Base-by-base conservation (phyloP, 2,329 filamentous ascomycete species). In the Exophiala mesophila region DNA sequence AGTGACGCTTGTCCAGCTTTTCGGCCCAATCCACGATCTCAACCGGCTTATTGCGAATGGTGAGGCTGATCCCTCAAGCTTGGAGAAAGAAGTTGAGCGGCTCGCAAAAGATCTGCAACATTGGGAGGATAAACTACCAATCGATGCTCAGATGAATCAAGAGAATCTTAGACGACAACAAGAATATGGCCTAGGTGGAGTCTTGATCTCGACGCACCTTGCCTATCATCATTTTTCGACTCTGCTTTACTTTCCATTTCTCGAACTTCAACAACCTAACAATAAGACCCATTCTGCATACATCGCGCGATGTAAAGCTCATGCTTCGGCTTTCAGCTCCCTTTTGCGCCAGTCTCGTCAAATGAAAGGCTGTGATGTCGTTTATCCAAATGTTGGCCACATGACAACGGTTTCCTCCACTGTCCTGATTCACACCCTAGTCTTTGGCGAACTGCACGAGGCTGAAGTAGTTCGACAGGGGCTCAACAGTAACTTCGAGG, bases 211-310 rank as follows among this genome's bases (percentile, higher is more conserved):
- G 10, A 48, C 67, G n/a, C 64, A 67, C 38, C 41, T 67, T 1
- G 62, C 58, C 1, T 65, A 57, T 39, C 58, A 66, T 33, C 61
- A 68, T 43, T 68, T 66, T 42, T 50, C 59, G 1, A 63, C 59
- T 0, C 44, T 66, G n/a, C 56, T 68, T 8, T 66, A 60, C 37
- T 68, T 64, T 41, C 61, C 57, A 10, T 66, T 59, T 36, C 57
- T 67, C 2, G 63, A 66, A 21, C 39, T 38, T 5, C 39, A 52
- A 17, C 35, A n/a, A 7, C 19, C 19, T 16, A 26, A 3, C 15
- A 13, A 20, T 28, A 13, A 20, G 12, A 38, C 2, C 35, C 12
- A 38, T 38, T 23, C 13, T 16, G 29, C 21, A 38, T 38, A 26
- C 21, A 38, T 28, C 19, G 12, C 21, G 16, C 35, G 21, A 10